Conservation (phyloP, 1,284 basidiomycete species). For the Melanopsichium pennsylvanicum region DNA sequence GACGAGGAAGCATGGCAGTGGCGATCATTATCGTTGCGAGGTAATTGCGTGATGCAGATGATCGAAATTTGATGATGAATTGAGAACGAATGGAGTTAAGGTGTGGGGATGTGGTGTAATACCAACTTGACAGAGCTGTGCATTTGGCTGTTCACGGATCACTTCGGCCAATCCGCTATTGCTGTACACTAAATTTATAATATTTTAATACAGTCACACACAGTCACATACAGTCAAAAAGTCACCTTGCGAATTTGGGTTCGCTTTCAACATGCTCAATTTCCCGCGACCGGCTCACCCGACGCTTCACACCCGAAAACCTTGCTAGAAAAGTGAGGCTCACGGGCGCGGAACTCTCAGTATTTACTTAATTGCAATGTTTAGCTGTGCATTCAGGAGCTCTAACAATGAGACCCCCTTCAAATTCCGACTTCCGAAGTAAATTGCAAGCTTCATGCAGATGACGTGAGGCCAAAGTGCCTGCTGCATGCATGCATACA, state of each 20-base stretch:
- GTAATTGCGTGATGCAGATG: slow-evolving; percentile 5
- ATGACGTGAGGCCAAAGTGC: slow-evolving; percentile 14
- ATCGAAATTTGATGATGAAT: background rate
- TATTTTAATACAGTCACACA: too few species aligned
- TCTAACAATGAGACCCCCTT: background rate
- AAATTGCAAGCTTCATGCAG: background rate
- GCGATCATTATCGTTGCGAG: slow-evolving; percentile 42
- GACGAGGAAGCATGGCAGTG: slow-evolving; percentile 29
- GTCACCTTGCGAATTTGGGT: too few species aligned
- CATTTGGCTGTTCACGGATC: too few species aligned
- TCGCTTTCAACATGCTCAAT: slow-evolving; percentile 21
- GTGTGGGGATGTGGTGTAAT: too few species aligned
- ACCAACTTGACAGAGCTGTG: too few species aligned
- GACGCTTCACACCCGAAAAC: slow-evolving; percentile 23
- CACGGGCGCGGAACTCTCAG: too few species aligned
- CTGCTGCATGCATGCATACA: too few species aligned
- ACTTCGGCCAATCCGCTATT: background rate
- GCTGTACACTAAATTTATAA: background rate
- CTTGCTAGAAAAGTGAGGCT: too few species aligned
- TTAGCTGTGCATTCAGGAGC: too few species aligned
- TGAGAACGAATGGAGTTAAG: too few species aligned
- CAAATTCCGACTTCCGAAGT: background rate
- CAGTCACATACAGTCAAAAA: too few species aligned
- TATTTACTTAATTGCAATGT: slow-evolving; percentile 34
- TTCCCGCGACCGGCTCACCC: slow-evolving; percentile 26